A percentile compares a stretch with the other conserved stretches of the same genome.
Evolutionary conservation across 495 filamentous ascomycete genomes (phyloP).

Genomic region (Penicillium manginii): DNA sequence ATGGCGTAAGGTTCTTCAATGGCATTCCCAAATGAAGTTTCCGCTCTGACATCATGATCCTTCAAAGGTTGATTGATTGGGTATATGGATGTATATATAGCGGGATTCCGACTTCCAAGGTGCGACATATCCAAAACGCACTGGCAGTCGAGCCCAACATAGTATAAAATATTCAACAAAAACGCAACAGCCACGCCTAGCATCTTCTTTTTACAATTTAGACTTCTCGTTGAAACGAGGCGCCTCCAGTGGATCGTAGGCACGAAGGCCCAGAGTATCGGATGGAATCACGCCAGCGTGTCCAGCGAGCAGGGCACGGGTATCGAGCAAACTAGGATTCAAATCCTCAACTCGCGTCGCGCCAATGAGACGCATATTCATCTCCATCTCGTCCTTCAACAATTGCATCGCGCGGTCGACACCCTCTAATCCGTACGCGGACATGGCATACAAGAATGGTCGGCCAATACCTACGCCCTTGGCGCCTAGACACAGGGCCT

Average conservation of each 20-base stretch:
- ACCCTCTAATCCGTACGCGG: slow-evolving; percentile 82
- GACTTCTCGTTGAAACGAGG: slow-evolving; percentile 63
- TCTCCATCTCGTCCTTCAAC: slow-evolving; percentile 97
- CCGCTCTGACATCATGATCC: background rate
- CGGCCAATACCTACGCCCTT: slow-evolving; percentile 92
- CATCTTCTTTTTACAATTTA: slow-evolving; percentile 45
- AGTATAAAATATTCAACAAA: background rate
- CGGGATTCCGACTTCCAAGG: background rate
- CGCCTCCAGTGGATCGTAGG: slow-evolving; percentile 68
- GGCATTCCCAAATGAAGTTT: no score
- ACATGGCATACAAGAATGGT: slow-evolving; percentile 97
- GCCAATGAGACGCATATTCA: slow-evolving; percentile 96
- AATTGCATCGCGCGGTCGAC: slow-evolving; percentile 93
- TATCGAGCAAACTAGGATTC: slow-evolving; percentile 77
- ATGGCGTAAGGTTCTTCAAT: no score
- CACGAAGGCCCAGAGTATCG: slow-evolving; percentile 66
- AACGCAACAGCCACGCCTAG: background rate
- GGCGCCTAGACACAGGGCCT: slow-evolving; percentile 91
- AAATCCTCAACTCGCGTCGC: slow-evolving; percentile 73
- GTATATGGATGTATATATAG: slow-evolving; percentile 1
- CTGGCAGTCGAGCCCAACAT: background rate
- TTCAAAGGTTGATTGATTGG: slow-evolving; percentile 4
- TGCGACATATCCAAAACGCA: background rate
- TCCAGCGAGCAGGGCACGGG: slow-evolving; percentile 64
- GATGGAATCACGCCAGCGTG: slow-evolving; percentile 69